These are phyloP conservation scores for Leptodermis oblonga DNA, from an alignment of 257 asterid genomes.

Conservation along the genomic window DNA sequence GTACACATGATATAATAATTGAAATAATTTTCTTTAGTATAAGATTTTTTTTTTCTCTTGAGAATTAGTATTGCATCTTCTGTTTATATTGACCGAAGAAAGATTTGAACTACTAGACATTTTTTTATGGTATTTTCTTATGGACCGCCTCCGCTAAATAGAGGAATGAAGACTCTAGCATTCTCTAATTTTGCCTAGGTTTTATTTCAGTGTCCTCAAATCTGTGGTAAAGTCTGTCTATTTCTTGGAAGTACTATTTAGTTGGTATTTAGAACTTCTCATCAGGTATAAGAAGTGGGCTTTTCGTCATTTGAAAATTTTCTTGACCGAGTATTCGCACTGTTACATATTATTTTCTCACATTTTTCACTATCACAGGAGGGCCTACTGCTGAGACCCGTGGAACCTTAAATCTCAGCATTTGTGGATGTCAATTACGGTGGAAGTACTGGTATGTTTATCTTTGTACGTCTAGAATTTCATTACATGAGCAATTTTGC, in stretches of 20 bases:
- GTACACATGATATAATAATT: neutral
- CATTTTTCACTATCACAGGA: constrained; percentile 36
- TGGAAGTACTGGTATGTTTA: constrained; percentile 80
- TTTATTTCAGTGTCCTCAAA: neutral
- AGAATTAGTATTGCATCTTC: neutral
- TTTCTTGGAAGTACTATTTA: constrained; percentile 1
- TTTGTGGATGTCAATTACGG: constrained; percentile 97
- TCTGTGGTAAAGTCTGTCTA: neutral
- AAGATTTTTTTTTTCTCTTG: neutral
- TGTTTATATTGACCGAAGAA: neutral
- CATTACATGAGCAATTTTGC: neutral
- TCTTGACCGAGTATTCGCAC: neutral
- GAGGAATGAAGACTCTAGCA: neutral
- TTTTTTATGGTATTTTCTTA: neutral
- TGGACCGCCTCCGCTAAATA: neutral
- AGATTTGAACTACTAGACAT: neutral
- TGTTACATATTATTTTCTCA: neutral
- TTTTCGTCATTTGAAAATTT: neutral
- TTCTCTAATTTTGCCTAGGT: neutral
- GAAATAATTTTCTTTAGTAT: neutral
- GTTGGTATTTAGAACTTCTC: neutral
- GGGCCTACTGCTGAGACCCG: constrained; percentile 97
- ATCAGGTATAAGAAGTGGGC: neutral
- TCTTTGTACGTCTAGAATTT: neutral
- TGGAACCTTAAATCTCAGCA: constrained; percentile 63